Conservation (phyloP, 345 rosid genomes). For the Salix dunnii region DNA sequence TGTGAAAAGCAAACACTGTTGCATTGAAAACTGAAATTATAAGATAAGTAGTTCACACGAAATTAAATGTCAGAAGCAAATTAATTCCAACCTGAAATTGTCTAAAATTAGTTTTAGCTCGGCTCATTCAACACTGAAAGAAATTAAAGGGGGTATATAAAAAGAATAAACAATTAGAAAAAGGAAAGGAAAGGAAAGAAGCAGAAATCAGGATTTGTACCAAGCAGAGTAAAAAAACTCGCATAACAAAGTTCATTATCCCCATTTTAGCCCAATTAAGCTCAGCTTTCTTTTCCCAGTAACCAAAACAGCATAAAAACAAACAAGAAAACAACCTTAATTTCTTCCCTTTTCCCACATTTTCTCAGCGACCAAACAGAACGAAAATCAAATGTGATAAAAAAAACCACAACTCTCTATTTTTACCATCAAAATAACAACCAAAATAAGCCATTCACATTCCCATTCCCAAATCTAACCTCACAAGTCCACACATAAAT, state of each 20-base stretch:
- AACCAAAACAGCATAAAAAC: background rate
- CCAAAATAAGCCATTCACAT: background rate
- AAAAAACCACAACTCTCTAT: background rate
- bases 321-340: background rate
- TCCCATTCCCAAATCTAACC: background rate
- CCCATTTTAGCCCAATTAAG: background rate
- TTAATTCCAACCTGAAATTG: background rate
- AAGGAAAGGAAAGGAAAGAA: background rate
- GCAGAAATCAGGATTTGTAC: background rate
- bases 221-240: background rate
- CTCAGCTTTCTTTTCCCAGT: background rate
- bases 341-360: conserved; percentile 5
- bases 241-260: background rate
- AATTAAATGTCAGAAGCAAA: background rate
- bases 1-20: background rate
- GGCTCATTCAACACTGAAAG: background rate
- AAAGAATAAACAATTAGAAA: background rate
- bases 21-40: background rate
- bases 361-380: conserved; percentile 1
- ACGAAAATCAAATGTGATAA: background rate
- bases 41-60: background rate
- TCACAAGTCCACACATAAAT: background rate
- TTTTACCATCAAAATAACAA: background rate
- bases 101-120: background rate
- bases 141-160: background rate